phyloP scores from a whole-genome alignment of 768 basidiomycete genomes.

The Lactarius sanguifluus region DNA sequence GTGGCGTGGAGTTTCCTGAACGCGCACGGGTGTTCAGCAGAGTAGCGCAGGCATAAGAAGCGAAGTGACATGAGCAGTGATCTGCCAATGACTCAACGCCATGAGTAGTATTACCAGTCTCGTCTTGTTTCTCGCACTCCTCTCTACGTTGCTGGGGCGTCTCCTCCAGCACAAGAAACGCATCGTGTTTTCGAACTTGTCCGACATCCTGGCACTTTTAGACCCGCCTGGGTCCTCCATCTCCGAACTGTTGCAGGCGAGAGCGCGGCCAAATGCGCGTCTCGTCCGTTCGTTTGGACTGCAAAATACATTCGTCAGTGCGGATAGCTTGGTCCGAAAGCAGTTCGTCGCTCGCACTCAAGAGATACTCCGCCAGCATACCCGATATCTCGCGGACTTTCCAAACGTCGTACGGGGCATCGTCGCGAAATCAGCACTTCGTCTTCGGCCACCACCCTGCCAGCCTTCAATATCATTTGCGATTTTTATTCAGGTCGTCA shows the following conservation, averaged over 20 bases:
- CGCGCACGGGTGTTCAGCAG: neutral
- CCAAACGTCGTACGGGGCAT: neutral
- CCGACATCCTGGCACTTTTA: neutral
- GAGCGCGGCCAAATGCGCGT: slow-evolving; percentile 30
- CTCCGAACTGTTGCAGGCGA: slow-evolving; percentile 16
- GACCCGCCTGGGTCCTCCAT: slow-evolving; percentile 5
- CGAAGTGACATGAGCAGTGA: neutral
- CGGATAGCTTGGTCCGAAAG: slow-evolving; percentile 38
- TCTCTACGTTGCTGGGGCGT: neutral
- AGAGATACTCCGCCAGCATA: slow-evolving; percentile 34
- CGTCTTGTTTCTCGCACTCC: neutral
- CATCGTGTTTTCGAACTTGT: neutral
- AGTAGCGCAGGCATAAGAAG: neutral
- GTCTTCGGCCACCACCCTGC: neutral
- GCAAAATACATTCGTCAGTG: slow-evolving; percentile 55
- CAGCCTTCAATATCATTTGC: neutral
- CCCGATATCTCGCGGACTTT: neutral
- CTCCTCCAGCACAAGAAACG: neutral
- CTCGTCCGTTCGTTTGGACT: slow-evolving; percentile 30
- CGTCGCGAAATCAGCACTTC: neutral
- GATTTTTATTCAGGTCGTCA: slow-evolving; percentile 9
- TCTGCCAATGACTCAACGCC: neutral
- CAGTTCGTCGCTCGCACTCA: slow-evolving; percentile 37
- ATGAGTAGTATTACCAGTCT: neutral
- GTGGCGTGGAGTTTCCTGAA: no score